A percentile compares a stretch with the other conserved stretches of the same genome.
phyloP scores from a whole-genome alignment of 1,284 basidiomycete species.

The Athelia psychrophila region DNA sequence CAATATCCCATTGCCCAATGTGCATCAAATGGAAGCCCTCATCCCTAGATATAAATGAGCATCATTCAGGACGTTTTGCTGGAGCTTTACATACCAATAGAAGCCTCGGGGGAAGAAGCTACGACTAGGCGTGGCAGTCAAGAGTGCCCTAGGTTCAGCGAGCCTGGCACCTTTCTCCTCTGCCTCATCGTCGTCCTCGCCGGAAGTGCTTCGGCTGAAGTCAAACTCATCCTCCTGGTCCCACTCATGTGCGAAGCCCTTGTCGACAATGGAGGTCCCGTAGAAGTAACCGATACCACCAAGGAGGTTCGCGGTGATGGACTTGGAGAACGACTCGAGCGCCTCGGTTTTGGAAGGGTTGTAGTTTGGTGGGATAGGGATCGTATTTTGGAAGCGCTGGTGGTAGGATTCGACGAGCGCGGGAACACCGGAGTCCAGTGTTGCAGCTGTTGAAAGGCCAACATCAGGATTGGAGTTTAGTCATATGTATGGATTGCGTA shows the following conservation, averaged over 20 bases:
- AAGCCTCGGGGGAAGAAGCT: slow-evolving; percentile 97
- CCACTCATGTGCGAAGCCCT: slow-evolving; percentile 84
- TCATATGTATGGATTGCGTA: slow-evolving; percentile 29
- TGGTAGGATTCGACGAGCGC: slow-evolving; percentile 64
- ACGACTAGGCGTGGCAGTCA: slow-evolving; percentile 91
- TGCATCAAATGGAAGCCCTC: slow-evolving; percentile 94
- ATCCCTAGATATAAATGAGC: slow-evolving; percentile 54
- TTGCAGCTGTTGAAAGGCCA: slow-evolving; percentile 41
- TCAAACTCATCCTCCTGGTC: slow-evolving; percentile 72
- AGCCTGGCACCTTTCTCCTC: slow-evolving; percentile 54
- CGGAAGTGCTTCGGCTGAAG: slow-evolving; percentile 16
- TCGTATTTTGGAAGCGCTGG: slow-evolving; percentile 63
- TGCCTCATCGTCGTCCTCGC: slow-evolving; percentile 38
- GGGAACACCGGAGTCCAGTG: slow-evolving; percentile 66
- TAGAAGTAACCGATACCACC: slow-evolving; percentile 95
- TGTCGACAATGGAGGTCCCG: slow-evolving; percentile 86
- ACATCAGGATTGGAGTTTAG: not conserved
- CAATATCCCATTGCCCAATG: slow-evolving; percentile 91
- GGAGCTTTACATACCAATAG: slow-evolving; percentile 71
- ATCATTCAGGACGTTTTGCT: slow-evolving; percentile 4
- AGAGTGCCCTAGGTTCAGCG: slow-evolving; percentile 72
- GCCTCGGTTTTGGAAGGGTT: slow-evolving; percentile 42
- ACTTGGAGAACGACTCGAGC: slow-evolving; percentile 78
- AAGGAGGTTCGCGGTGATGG: slow-evolving; percentile 85
- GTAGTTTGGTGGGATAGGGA: slow-evolving; percentile 64